phyloP scores from a whole-genome alignment of 768 basidiomycete species.

The Amanita thiersii region DNA sequence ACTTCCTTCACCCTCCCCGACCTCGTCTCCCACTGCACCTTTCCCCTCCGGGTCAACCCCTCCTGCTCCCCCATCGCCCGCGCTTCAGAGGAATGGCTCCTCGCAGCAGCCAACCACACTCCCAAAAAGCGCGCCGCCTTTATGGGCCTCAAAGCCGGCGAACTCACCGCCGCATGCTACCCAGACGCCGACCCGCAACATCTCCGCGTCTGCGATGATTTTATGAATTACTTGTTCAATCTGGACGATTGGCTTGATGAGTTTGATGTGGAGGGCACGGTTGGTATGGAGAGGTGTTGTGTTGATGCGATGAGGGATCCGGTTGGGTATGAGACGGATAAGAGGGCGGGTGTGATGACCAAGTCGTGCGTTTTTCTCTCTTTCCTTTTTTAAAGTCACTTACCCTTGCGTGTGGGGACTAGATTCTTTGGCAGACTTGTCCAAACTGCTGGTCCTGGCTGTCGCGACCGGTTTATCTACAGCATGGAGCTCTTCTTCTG shows the following conservation, averaged over 20 bases:
- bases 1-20: slow-evolving; percentile 18
- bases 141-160: slow-evolving; percentile 32
- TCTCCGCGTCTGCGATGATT: slow-evolving; percentile 38
- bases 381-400: too few species aligned
- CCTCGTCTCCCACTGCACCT: slow-evolving; percentile 19
- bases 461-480: slow-evolving; percentile 44
- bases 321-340: slow-evolving; percentile 13
- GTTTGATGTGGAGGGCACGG: slow-evolving; percentile 13
- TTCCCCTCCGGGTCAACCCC: slow-evolving; percentile 15
- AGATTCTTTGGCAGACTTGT: slow-evolving; percentile 10
- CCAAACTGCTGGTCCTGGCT: slow-evolving; percentile 7
- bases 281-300: slow-evolving; percentile 14
- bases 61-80: slow-evolving; percentile 13
- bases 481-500: slow-evolving; percentile 61
- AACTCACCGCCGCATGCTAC: slow-evolving; percentile 35
- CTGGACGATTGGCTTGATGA: slow-evolving; percentile 16
- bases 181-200: slow-evolving; percentile 30
- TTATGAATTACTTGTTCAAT: slow-evolving; percentile 26
- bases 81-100: slow-evolving; percentile 17
- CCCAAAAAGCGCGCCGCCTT: slow-evolving; percentile 15
- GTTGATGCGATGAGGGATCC: slow-evolving; percentile 17
- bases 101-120: slow-evolving; percentile 11
- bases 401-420: neutral
- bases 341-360: slow-evolving; percentile 15
- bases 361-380: slow-evolving; percentile 13